Conservation (phyloP, 495 filamentous ascomycete genomes). For the Neurospora sp. region DNA sequence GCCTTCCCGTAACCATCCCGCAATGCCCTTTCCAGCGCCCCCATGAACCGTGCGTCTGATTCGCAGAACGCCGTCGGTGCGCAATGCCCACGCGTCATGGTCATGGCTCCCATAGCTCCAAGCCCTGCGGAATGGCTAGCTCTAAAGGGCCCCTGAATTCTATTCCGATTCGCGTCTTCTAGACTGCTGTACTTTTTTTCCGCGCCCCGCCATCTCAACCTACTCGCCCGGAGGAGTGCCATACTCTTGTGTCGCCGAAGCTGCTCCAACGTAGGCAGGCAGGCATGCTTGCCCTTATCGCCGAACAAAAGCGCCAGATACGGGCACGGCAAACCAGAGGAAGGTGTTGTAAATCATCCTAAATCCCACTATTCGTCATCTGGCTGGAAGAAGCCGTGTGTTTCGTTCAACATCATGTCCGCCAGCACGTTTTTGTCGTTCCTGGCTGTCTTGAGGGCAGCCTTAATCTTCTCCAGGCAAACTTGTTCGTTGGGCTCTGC, state of each 20-base stretch:
- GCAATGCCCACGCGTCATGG: not conserved
- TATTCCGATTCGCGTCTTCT: not conserved
- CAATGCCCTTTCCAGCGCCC: not conserved
- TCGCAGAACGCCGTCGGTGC: not conserved
- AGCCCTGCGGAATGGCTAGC: not conserved
- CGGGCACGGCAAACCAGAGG: not conserved
- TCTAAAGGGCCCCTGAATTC: not conserved
- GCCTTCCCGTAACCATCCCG: not conserved
- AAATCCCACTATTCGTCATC: not conserved
- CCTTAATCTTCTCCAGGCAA: constrained; percentile 57
- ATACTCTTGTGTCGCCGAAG: not conserved
- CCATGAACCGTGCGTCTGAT: not conserved
- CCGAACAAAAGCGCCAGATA: not conserved
- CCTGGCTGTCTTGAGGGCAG: constrained; percentile 61
- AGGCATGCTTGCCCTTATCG: not conserved
- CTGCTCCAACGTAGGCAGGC: not conserved
- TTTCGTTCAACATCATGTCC: constrained; percentile 47
- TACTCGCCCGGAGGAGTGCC: not conserved
- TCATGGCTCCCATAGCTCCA: not conserved
- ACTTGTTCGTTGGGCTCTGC: constrained; percentile 51
- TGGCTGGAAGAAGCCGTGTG: not conserved
- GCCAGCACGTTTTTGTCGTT: constrained; percentile 69
- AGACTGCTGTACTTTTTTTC: not conserved
- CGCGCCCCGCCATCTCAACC: not conserved
- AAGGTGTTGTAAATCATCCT: not conserved